phyloP scores from a whole-genome alignment of 805 yeast genomes.

The Suhomyces xylopsoci region DNA sequence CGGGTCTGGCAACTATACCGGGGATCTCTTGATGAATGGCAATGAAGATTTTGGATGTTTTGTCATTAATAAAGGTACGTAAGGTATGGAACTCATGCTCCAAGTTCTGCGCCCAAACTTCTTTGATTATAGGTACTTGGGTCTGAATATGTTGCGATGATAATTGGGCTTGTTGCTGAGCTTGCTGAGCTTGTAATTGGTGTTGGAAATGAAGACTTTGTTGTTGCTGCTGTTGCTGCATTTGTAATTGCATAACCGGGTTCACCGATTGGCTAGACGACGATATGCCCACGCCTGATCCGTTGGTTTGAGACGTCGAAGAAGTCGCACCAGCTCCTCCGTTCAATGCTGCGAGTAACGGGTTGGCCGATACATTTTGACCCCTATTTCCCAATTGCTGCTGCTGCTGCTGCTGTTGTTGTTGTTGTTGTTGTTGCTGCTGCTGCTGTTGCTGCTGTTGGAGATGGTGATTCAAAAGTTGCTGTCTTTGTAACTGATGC shows the following conservation, averaged over 20 bases:
- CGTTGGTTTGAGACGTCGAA: conserved; percentile 9
- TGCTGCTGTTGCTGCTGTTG: conserved; percentile 15
- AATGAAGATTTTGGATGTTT: conserved; percentile 46
- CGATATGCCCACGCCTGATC: conserved; percentile 9
- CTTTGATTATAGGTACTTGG: conserved; percentile 55
- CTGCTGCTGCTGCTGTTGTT: conserved; percentile 12
- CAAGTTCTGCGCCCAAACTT: conserved; percentile 72
- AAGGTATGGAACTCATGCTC: conserved; percentile 64
- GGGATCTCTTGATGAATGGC: conserved; percentile 91
- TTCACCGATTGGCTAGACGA: conserved; percentile 16
- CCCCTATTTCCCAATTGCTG: conserved; percentile 14
- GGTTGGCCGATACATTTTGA: conserved; percentile 24
- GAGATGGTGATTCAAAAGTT: conserved; percentile 29
- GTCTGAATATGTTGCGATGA: conserved; percentile 7
- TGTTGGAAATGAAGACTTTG: conserved; percentile 17
- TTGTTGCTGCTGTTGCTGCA: conserved; percentile 20
- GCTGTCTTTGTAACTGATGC: conserved; percentile 35
- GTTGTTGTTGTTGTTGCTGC: conserved; percentile 15
- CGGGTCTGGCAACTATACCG: conserved; percentile 93
- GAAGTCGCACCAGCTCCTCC: conserved; percentile 19
- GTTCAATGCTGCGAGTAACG: conserved; percentile 36
- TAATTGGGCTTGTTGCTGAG: conserved; percentile 14
- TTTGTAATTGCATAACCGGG: conserved; percentile 32
- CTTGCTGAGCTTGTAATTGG: conserved; percentile 15
- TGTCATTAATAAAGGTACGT: conserved; percentile 55